Evolutionary conservation across 2,329 filamentous ascomycete genomes (phyloP).

Genomic region (Monosporascus sp.): DNA sequence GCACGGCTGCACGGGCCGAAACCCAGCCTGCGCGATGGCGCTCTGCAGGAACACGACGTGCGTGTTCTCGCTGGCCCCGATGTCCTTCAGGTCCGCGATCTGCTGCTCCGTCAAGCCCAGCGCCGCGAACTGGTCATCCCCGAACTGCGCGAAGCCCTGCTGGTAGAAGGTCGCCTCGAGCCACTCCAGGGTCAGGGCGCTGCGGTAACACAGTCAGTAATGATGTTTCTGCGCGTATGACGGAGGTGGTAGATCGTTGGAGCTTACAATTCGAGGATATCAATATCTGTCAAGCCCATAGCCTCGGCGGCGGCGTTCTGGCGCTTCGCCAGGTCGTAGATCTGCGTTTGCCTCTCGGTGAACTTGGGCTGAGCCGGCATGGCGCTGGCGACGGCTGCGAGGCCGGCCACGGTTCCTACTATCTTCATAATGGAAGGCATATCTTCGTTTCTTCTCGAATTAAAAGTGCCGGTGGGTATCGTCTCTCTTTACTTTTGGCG

Average conservation of each 20-base stretch:
- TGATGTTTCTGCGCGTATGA: constrained; percentile 1
- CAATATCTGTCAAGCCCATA: constrained; percentile 44
- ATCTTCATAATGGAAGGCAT: constrained; percentile 45
- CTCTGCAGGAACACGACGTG: constrained; percentile 57
- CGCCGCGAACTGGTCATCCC: constrained; percentile 57
- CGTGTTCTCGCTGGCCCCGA: constrained; percentile 57
- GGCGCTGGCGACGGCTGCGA: constrained; percentile 41
- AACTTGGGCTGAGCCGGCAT: constrained; percentile 40
- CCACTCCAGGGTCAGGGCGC: constrained; percentile 68
- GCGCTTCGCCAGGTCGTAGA: constrained; percentile 43
- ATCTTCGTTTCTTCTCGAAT: constrained; percentile 34
- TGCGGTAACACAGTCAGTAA: constrained; percentile 24
- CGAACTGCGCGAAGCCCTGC: constrained; percentile 63
- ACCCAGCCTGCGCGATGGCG: constrained; percentile 56
- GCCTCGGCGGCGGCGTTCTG: constrained; percentile 44
- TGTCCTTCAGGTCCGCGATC: constrained; percentile 54
- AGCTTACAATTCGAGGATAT: constrained; percentile 55
- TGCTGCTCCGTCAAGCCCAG: constrained; percentile 51
- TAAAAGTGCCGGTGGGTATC: constrained; percentile 16
- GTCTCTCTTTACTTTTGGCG: constrained; percentile 17
- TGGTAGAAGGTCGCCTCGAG: constrained; percentile 70
- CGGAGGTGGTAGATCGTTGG: background rate
- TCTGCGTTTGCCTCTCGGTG: constrained; percentile 36
- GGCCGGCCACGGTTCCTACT: constrained; percentile 33
- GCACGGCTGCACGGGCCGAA: constrained; percentile 63